These are phyloP conservation scores for Cymbidium sinense DNA, from an alignment of 106 monocot genomes.

Conservation along the genomic window DNA sequence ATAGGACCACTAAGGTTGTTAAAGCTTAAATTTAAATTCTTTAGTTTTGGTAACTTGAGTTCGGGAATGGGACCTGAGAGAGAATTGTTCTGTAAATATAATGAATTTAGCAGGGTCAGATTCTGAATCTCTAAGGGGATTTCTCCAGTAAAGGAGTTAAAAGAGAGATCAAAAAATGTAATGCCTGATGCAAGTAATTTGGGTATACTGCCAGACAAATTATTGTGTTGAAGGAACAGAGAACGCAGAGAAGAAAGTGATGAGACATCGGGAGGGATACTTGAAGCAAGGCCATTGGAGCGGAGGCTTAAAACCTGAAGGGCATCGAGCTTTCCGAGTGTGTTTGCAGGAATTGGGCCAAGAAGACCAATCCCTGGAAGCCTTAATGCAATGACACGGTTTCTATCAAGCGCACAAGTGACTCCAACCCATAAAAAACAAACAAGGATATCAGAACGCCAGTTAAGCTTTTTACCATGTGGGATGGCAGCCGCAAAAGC, in stretches of 20 bases:
- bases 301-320: slow-evolving; percentile 47
- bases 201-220: slow-evolving; percentile 40
- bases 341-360: slow-evolving; percentile 40
- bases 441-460: too few species aligned
- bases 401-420: not conserved
- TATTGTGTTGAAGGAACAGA: slow-evolving; percentile 53
- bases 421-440: too few species aligned
- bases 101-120: slow-evolving; percentile 30
- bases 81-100: slow-evolving; percentile 49
- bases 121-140: slow-evolving; percentile 37
- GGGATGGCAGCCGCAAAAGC: slow-evolving; percentile 23
- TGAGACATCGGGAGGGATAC: slow-evolving; percentile 36
- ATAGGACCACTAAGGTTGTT: slow-evolving; percentile 54
- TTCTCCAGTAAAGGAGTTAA: slow-evolving; percentile 39
- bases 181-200: slow-evolving; percentile 20
- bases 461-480: slow-evolving; percentile 17
- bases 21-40: slow-evolving; percentile 44
- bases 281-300: slow-evolving; percentile 32
- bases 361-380: slow-evolving; percentile 48
- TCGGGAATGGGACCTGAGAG: slow-evolving; percentile 50
- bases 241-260: slow-evolving; percentile 36
- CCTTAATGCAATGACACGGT: slow-evolving; percentile 38
- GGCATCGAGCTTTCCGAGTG: slow-evolving; percentile 49
- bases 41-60: slow-evolving; percentile 23
- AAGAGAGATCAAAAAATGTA: slow-evolving; percentile 45